Evolutionary conservation across 164 flowering plant species (phyloP).

Genomic region (Kalanchoe fedtschenkoi): DNA sequence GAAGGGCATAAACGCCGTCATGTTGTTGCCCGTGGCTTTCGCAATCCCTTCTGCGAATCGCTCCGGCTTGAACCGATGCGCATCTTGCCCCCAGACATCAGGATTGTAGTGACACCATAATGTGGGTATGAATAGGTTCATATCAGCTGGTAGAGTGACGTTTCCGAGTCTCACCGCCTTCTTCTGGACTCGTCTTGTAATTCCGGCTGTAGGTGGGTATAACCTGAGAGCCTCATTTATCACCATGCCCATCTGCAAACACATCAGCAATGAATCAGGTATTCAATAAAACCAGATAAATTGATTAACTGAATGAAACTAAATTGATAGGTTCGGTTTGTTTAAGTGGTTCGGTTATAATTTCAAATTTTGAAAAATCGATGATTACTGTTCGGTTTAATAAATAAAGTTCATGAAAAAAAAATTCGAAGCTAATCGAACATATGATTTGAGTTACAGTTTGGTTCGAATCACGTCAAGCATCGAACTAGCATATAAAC

Average conservation of each 20-base stretch:
- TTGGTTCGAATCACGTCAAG: too few species aligned
- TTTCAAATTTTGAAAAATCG: too few species aligned
- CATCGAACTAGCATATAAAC: too few species aligned
- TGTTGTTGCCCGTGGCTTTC: constrained; percentile 2
- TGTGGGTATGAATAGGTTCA: constrained; percentile 3
- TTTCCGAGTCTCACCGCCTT: constrained; percentile 13
- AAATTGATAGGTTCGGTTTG: too few species aligned
- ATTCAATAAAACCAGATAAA: too few species aligned
- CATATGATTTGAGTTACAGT: too few species aligned
- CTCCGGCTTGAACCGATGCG: constrained; percentile 2
- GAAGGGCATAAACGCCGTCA: constrained; percentile 1
- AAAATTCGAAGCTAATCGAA: too few species aligned
- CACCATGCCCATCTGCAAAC: constrained; percentile 25
- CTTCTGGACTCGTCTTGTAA: constrained; percentile 1
- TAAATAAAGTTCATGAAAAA: too few species aligned
- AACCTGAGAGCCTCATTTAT: constrained; percentile 25
- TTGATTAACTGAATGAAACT: too few species aligned
- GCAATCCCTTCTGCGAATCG: constrained; percentile 1
- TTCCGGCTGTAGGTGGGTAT: constrained; percentile 11
- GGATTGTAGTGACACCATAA: not conserved
- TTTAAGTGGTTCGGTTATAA: too few species aligned
- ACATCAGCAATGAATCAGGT: too few species aligned
- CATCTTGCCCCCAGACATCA: constrained; percentile 1
- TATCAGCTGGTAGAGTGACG: constrained; percentile 16
- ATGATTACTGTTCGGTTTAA: too few species aligned